Conservation (phyloP, 2,329 filamentous ascomycete species). For the Sphaerostilbella broomeana region DNA sequence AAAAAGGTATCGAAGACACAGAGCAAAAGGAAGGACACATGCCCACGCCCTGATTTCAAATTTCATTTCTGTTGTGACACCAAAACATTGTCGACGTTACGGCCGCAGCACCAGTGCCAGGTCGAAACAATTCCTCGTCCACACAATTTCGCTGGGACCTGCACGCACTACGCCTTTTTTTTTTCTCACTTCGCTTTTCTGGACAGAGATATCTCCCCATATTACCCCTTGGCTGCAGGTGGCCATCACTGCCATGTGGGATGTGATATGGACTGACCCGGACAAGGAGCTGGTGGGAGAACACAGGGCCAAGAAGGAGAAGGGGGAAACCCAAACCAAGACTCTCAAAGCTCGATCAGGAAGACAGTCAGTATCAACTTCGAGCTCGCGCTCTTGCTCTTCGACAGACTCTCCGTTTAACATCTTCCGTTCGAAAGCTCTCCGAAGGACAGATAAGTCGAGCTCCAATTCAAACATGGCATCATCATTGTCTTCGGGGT, state of each 20-base stretch:
- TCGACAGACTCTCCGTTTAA: constrained; percentile 35
- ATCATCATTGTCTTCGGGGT: constrained; percentile 19
- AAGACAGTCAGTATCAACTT: constrained; percentile 34
- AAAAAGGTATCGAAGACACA: too few relatives aligned
- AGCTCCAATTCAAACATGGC: constrained; percentile 16
- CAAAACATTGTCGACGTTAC: constrained; percentile 10
- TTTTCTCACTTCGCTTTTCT: neutral
- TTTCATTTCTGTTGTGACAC: constrained; percentile 14
- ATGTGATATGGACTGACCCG: constrained; percentile 53
- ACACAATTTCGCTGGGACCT: neutral
- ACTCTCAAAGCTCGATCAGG: constrained; percentile 20
- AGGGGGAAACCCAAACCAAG: constrained; percentile 15
- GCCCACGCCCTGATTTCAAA: too few relatives aligned
- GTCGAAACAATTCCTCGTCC: constrained; percentile 1
- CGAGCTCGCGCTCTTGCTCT: constrained; percentile 39
- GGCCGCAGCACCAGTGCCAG: constrained; percentile 9
- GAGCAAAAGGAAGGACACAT: too few relatives aligned
- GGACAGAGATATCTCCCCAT: neutral
- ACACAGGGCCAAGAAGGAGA: constrained; percentile 43
- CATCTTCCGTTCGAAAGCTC: constrained; percentile 37
- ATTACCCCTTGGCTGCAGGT: constrained; percentile 4
- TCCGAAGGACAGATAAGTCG: constrained; percentile 18
- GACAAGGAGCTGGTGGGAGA: constrained; percentile 48
- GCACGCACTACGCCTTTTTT: neutral
- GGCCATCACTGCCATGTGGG: constrained; percentile 41